Evolutionary conservation across 2,329 filamentous ascomycete species (phyloP), one percentile per base, ranked within the genome.

Genomic region (Cryphonectria radicalis): DNA sequence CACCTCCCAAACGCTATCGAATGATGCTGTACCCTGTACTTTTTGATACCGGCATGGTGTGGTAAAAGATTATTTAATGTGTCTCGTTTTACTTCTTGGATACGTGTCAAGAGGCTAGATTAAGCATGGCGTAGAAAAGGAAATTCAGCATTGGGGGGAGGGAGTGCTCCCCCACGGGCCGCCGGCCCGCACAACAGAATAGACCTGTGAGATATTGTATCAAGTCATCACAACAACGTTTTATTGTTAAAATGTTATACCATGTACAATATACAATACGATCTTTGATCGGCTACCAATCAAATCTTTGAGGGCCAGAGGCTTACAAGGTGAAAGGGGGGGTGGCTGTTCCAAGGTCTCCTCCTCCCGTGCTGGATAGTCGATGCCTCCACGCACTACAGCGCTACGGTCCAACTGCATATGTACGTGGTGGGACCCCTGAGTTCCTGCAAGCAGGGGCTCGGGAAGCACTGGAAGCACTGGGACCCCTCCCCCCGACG

Each of bases 71-170:
- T 73, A 66, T 64, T 43, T 64, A 64, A 64, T 64, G 64, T 73
- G 37, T 55, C 40, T 55, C 55, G 22, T 66, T 55, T 70, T 22
- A 46, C 68, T 70, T 70, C 68, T 72, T 70, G 70, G 64, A 72
- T 70, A 70, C 67, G 32, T 66, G 11, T 66, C 43, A 57, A n/a
- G 22, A 50, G 50, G 50, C 32, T n/a, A 42, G 64, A 42, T 40
- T 57, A 66, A 66, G 64, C 64, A 66, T 42, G 46, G 64, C 32
- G 25, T 25, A 66, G 64, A 25, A 25, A 65, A 43, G 53, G 42
- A 68, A 55, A 65, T 60, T 19, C 60, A 65, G 50, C 46, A 50
- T 25, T 63, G 46, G 28, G 0, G 0, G 28, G 28, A 50, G 46
- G 37, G 10, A 32, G 37, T 28, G 59, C 50, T 59, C 37, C 19